Base-by-base conservation (phyloP, 148 eudicot species). In the Fagopyrum tataricum region DNA sequence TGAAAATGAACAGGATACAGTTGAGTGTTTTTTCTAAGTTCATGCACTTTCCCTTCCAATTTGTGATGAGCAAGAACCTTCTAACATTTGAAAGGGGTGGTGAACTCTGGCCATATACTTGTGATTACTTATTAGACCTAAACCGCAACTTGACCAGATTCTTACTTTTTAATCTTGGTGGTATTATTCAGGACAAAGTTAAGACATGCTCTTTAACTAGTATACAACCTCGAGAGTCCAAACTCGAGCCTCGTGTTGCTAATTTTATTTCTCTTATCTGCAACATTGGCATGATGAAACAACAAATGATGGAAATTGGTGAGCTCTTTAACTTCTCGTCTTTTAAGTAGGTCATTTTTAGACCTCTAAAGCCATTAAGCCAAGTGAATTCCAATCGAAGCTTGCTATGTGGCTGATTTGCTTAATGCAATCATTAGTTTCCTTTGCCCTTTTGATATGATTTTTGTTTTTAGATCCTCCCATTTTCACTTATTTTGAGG, bases 241-340 rank as follows among this genome's bases (percentile, higher is more conserved):
- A 92, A 80, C 89, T 95, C 48, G 99, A 91, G 72, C 46, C 79
- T 41, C 88, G 84, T 69, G 80, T 95, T 76, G 99, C 96, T 31
- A 87, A 82, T 75, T 92, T 95, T 75, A 85, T 95, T 59, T 92
- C 99, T 80, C 96, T 95, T 73, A 88, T 95, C 64, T 95, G 97
- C 86, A 88, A 92, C 70, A 82, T 95, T 73, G 85, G 92, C 81
- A 95, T 95, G 99, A 95, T 95, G 98, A 88, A 78, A 78, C 98
- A 94, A 76, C 98, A 91, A 75, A 95, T 95, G 98, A 91, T 95
- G 90, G 99, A 95, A 83, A 92, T 95, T 81, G 99, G 99, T 82
- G 39, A 59, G 79, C 3, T 18, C 8, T 55, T 64, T 64, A 64
- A 23, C 17, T 13, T 20, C 41, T 3, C 39, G 26, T 24, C 67